phyloP scores from a whole-genome alignment of 139 green algal genomes.

The Tetratostichococcus sp. region DNA sequence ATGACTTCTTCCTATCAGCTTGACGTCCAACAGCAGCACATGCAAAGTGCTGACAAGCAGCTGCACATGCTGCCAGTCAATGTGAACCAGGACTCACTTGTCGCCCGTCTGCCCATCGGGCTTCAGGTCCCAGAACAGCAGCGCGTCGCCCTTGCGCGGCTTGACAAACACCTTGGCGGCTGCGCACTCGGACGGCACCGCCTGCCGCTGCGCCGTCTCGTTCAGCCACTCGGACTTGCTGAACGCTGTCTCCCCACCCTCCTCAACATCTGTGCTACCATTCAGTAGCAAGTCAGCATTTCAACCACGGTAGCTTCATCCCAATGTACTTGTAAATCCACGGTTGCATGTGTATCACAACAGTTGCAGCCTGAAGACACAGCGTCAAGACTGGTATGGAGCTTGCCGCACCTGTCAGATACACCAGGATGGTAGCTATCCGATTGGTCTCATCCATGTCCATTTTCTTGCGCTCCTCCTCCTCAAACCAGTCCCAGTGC shows the following conservation, averaged over 20 bases:
- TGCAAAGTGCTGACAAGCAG: no score
- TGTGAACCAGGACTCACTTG: neutral
- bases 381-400: no score
- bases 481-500: slow-evolving; percentile 64
- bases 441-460: slow-evolving; percentile 30
- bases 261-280: slow-evolving; percentile 57
- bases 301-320: no score
- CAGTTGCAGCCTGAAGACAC: no score
- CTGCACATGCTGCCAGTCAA: no score
- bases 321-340: no score
- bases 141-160: slow-evolving; percentile 41
- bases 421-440: slow-evolving; percentile 67
- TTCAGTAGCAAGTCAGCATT: no score
- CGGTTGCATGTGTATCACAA: no score
- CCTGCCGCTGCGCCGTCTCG: slow-evolving; percentile 26
- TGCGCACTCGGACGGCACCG: slow-evolving; percentile 28
- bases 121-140: slow-evolving; percentile 69
- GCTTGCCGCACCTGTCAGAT: slow-evolving; percentile 50
- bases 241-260: slow-evolving; percentile 67
- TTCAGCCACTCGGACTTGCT: slow-evolving; percentile 48
- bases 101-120: slow-evolving; percentile 15
- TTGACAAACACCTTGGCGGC: slow-evolving; percentile 22
- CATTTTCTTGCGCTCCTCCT: slow-evolving; percentile 26
- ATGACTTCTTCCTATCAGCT: no score
- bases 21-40: no score